phyloP scores from a whole-genome alignment of 306 rosid genomes.

The Citrullus amarus region DNA sequence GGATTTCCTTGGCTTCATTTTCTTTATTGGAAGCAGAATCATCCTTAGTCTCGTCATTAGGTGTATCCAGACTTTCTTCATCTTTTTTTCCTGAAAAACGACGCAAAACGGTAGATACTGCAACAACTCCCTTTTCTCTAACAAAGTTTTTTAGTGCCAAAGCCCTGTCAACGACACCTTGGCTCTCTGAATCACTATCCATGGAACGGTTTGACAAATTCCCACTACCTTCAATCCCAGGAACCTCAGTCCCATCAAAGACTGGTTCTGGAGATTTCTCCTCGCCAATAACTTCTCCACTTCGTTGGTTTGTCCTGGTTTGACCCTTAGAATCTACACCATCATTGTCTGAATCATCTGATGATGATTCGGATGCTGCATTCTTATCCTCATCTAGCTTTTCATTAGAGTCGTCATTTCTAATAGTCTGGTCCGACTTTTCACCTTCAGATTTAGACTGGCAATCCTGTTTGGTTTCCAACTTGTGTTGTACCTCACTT shows the following conservation, averaged over 20 bases:
- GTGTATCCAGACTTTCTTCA: constrained; percentile 20
- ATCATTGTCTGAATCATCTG: constrained; percentile 2
- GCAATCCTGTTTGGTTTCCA: constrained; percentile 10
- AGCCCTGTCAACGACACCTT: constrained; percentile 69
- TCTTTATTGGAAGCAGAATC: constrained; percentile 26
- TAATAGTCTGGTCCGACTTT: constrained; percentile 4
- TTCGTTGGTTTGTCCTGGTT: constrained; percentile 13
- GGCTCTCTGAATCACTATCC: constrained; percentile 39
- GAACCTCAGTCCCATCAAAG: constrained; percentile 68
- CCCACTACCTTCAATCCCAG: constrained; percentile 54
- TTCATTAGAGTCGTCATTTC: constrained; percentile 14
- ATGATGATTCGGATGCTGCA: constrained; percentile 9
- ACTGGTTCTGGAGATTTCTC: constrained; percentile 57
- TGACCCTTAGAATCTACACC: constrained; percentile 17
- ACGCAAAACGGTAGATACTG: constrained; percentile 58
- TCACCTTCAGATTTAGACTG: constrained; percentile 17
- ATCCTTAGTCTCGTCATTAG: constrained; percentile 25
- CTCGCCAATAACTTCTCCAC: constrained; percentile 35
- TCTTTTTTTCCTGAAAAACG: constrained; percentile 61
- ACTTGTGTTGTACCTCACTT: constrained; percentile 13
- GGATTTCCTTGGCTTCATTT: constrained; percentile 24
- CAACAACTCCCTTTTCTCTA: constrained; percentile 53
- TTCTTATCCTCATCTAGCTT: constrained; percentile 16
- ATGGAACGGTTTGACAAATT: constrained; percentile 29
- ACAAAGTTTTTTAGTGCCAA: constrained; percentile 63